Conservation (phyloP, 2,329 filamentous ascomycete species). For the Tolypocladium tundrense region DNA sequence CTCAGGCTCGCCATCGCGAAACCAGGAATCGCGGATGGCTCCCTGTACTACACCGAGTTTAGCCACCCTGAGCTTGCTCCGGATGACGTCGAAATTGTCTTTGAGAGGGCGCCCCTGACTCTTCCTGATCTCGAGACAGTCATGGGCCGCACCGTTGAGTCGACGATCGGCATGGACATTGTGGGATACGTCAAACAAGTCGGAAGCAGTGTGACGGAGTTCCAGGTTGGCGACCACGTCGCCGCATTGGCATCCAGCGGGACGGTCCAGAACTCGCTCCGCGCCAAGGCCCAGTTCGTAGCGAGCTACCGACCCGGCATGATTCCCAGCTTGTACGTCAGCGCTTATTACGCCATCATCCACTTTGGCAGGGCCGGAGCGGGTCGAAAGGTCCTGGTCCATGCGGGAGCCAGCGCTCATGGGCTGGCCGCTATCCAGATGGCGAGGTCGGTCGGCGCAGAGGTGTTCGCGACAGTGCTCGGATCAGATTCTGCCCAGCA, state of each 20-base stretch:
- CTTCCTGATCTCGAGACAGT: slow-evolving; percentile 25
- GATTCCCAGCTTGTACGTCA: slow-evolving; percentile 26
- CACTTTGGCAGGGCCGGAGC: slow-evolving; percentile 16
- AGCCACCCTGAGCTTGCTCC: slow-evolving; percentile 11
- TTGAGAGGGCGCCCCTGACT: slow-evolving; percentile 23
- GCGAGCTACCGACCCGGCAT: slow-evolving; percentile 15
- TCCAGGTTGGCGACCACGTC: slow-evolving; percentile 30
- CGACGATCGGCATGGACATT: slow-evolving; percentile 29
- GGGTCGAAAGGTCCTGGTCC: slow-evolving; percentile 29
- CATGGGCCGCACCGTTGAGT: slow-evolving; percentile 19
- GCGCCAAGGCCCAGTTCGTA: slow-evolving; percentile 26
- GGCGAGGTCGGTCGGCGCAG: slow-evolving; percentile 23
- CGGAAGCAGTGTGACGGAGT: slow-evolving; percentile 19
- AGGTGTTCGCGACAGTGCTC: slow-evolving; percentile 31
- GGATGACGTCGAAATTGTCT: slow-evolving; percentile 29
- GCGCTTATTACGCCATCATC: slow-evolving; percentile 32
- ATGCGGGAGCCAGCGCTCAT: slow-evolving; percentile 30
- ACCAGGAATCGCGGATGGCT: slow-evolving; percentile 15
- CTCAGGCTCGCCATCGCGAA: slow-evolving; percentile 14
- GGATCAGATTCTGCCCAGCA: slow-evolving; percentile 21
- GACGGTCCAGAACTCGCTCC: slow-evolving; percentile 23
- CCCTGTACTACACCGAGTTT: slow-evolving; percentile 14
- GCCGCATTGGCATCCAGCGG: slow-evolving; percentile 24
- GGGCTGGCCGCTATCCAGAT: slow-evolving; percentile 34
- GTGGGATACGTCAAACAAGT: slow-evolving; percentile 23